phyloP scores from a whole-genome alignment of 169 alveolate genomes.

The Plasmodium cynomolgi region DNA sequence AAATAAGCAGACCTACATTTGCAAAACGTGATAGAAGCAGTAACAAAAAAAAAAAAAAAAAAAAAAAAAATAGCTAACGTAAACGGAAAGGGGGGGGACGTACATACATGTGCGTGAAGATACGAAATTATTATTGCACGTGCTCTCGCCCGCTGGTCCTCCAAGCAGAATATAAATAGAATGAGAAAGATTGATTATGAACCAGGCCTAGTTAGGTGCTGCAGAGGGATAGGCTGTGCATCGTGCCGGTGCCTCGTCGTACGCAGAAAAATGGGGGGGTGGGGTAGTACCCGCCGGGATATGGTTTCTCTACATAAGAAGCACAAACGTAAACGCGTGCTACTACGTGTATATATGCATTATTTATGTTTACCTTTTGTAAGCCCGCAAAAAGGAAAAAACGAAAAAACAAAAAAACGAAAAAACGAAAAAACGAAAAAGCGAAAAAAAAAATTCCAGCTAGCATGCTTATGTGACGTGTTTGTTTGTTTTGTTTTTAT shows the following conservation, averaged over 20 bases:
- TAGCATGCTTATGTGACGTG: not conserved
- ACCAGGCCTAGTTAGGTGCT: not conserved
- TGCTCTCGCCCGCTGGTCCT: not conserved
- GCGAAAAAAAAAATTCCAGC: not conserved
- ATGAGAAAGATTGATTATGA: not conserved
- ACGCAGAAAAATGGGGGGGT: no score
- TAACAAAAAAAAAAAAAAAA: conserved; percentile 12
- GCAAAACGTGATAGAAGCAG: not conserved
- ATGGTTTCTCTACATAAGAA: not conserved
- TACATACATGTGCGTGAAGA: not conserved
- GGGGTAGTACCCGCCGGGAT: not conserved
- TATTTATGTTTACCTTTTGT: not conserved
- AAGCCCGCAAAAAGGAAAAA: not conserved
- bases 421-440: no score
- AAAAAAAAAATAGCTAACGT: not conserved
- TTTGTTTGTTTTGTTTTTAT: not conserved
- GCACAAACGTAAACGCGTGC: not conserved
- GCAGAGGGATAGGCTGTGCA: not conserved
- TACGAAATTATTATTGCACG: not conserved
- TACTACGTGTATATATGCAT: not conserved
- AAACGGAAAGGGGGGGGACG: not conserved
- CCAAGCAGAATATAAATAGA: not conserved
- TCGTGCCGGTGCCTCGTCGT: not conserved
- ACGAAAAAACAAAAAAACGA: not conserved
- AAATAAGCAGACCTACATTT: not conserved